Percentiles rank a stretch among this genome's conserved stretches.
Evolutionary conservation across 108 stramenopile genomes (phyloP).

Genomic region (Thalassiosira profunda): DNA sequence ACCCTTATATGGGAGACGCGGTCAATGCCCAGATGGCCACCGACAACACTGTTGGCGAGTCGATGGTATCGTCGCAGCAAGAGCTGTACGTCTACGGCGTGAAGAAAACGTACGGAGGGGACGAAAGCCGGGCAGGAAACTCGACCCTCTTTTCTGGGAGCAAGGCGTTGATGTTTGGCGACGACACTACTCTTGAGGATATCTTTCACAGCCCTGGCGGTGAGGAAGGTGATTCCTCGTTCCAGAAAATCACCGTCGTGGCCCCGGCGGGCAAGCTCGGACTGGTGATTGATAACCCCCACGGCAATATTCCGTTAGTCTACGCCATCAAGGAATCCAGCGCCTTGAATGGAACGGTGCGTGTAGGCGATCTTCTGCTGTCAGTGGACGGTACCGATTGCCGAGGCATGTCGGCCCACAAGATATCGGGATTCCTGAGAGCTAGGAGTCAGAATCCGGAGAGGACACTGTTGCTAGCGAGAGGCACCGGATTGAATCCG

Average conservation of each 20-base stretch:
- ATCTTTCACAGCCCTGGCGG: slow-evolving; percentile 25
- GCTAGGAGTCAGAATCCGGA: slow-evolving; percentile 41
- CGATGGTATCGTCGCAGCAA: too few relatives aligned
- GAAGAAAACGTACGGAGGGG: too few relatives aligned
- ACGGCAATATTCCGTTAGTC: slow-evolving; percentile 75
- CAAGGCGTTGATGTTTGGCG: slow-evolving; percentile 34
- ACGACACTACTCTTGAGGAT: slow-evolving; percentile 45
- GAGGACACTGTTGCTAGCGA: slow-evolving; percentile 45
- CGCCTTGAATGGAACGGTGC: slow-evolving; percentile 67
- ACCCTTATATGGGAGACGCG: slow-evolving; percentile 78
- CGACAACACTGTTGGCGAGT: slow-evolving; percentile 47
- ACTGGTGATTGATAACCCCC: slow-evolving; percentile 89
- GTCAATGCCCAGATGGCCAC: too few relatives aligned
- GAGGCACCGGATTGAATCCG: too few relatives aligned
- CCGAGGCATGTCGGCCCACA: slow-evolving; percentile 78
- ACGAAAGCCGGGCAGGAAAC: too few relatives aligned
- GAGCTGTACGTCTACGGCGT: too few relatives aligned
- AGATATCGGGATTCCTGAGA: slow-evolving; percentile 77
- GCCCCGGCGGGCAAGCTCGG: slow-evolving; percentile 78
- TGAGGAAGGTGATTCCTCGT: slow-evolving; percentile 15
- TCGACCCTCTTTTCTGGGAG: too few relatives aligned
- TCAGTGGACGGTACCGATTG: slow-evolving; percentile 88
- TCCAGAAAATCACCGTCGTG: slow-evolving; percentile 35
- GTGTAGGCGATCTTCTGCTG: slow-evolving; percentile 78
- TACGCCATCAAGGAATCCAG: slow-evolving; percentile 87